These are phyloP conservation scores for Saccharomycopsis javanensis DNA, from an alignment of 805 yeast genomes.

Conservation along the genomic window DNA sequence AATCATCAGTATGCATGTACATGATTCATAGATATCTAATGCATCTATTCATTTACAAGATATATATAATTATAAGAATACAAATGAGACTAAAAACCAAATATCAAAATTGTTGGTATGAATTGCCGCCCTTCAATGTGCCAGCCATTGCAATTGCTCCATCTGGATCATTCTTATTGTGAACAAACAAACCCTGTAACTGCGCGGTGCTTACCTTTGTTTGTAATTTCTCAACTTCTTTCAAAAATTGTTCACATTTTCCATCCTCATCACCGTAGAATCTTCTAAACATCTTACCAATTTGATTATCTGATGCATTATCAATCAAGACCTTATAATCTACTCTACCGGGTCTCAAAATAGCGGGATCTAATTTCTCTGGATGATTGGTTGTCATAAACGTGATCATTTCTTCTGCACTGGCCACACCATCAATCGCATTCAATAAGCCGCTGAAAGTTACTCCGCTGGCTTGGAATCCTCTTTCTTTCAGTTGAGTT, in stretches of 20 bases:
- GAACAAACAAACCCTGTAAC: conserved; percentile 89
- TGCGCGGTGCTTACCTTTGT: conserved; percentile 78
- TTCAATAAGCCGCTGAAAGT: conserved; percentile 91
- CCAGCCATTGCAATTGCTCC: conserved; percentile 35
- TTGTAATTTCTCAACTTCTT: conserved; percentile 37
- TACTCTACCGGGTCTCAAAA: conserved; percentile 89
- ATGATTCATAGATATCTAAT: too few species aligned
- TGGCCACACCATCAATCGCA: conserved; percentile 94
- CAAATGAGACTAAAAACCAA: too few species aligned
- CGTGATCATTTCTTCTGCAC: conserved; percentile 92
- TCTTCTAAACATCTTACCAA: conserved; percentile 72
- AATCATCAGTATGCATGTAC: too few species aligned
- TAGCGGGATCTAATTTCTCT: conserved; percentile 84
- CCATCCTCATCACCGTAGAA: conserved; percentile 61
- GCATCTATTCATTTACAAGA: too few species aligned
- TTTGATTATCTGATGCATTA: conserved; percentile 80
- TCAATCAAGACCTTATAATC: conserved; percentile 76
- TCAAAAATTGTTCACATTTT: conserved; percentile 42
- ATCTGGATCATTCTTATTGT: conserved; percentile 74
- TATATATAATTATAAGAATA: too few species aligned
- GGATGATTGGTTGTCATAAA: conserved; percentile 99
- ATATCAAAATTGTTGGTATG: background rate
- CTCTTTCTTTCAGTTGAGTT: conserved; percentile 64
- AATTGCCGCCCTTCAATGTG: background rate
- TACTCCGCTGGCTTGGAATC: conserved; percentile 69